These are phyloP conservation scores for Globisporangium polare DNA, from an alignment of 352 stramenopile genomes.

Conservation along the genomic window DNA sequence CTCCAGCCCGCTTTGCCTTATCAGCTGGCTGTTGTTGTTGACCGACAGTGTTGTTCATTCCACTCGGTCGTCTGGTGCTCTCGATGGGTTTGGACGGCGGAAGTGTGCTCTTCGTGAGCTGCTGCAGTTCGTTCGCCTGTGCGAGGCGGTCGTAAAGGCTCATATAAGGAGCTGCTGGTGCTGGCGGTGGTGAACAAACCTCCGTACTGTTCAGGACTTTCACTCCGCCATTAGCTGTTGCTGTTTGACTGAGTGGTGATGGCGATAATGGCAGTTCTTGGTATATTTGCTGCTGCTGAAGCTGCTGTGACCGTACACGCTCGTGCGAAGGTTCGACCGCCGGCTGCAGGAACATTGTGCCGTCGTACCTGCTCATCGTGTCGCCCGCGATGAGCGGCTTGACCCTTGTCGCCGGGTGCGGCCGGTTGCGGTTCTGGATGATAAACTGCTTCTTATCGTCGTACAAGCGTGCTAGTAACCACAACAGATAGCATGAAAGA, in stretches of 20 bases:
- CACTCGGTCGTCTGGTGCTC: background rate
- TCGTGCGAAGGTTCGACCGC: conserved; percentile 35
- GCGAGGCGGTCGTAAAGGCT: conserved; percentile 68
- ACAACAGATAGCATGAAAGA: background rate
- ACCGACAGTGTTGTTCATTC: background rate
- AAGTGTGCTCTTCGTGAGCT: conserved; percentile 24
- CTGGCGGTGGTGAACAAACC: background rate
- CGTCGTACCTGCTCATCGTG: conserved; percentile 40
- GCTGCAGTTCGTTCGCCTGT: conserved; percentile 37
- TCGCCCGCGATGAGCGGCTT: conserved; percentile 35
- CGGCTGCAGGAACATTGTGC: conserved; percentile 51
- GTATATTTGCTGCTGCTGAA: conserved; percentile 5
- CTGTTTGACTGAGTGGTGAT: background rate
- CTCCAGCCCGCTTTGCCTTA: background rate
- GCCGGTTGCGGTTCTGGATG: conserved; percentile 43
- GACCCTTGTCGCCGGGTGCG: conserved; percentile 34
- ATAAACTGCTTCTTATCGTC: conserved; percentile 79
- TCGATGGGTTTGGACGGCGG: conserved; percentile 37
- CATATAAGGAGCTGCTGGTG: conserved; percentile 32
- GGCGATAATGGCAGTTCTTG: background rate
- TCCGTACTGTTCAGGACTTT: background rate
- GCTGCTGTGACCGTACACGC: conserved; percentile 23
- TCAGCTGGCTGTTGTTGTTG: background rate
- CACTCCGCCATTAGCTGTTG: background rate
- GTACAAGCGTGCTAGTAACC: conserved; percentile 53